Evolutionary conservation across 805 yeast genomes (phyloP).

Genomic region (Cyberlindnera bimundalis): DNA sequence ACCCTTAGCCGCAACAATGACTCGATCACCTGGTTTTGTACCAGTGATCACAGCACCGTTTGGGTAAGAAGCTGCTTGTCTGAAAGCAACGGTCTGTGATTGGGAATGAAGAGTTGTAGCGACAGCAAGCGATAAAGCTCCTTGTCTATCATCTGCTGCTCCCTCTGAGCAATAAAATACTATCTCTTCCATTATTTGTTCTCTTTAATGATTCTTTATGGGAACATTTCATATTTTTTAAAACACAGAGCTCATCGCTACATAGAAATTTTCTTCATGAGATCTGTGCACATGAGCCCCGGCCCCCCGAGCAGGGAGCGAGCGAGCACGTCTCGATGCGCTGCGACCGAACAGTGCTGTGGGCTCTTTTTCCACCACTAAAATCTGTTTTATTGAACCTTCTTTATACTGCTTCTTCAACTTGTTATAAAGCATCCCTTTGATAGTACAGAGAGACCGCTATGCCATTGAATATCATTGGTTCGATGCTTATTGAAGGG

Average conservation of each 20-base stretch:
- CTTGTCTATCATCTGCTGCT: constrained; percentile 40
- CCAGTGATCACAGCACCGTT: constrained; percentile 55
- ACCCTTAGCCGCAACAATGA: constrained; percentile 62
- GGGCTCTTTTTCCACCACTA: no score
- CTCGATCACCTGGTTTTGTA: constrained; percentile 25
- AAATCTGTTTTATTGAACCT: no score
- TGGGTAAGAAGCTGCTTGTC: constrained; percentile 43
- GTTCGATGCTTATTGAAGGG: constrained; percentile 69
- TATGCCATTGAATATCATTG: constrained; percentile 88
- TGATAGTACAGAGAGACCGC: no score
- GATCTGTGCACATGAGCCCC: constrained; percentile 1
- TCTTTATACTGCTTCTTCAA: no score
- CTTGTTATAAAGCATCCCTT: no score
- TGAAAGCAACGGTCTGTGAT: constrained; percentile 40
- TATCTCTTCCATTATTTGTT: constrained; percentile 44
- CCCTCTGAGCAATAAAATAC: constrained; percentile 46
- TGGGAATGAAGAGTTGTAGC: constrained; percentile 42
- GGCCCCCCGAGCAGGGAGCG: background rate
- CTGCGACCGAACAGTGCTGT: no score
- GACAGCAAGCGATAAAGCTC: constrained; percentile 39
- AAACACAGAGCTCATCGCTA: constrained; percentile 3
- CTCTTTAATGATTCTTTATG: no score
- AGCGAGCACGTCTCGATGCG: no score
- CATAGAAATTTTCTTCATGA: background rate
- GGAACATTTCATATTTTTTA: no score